Conservation (phyloP, 108 stramenopile species). For the Skeletonema potamos region DNA sequence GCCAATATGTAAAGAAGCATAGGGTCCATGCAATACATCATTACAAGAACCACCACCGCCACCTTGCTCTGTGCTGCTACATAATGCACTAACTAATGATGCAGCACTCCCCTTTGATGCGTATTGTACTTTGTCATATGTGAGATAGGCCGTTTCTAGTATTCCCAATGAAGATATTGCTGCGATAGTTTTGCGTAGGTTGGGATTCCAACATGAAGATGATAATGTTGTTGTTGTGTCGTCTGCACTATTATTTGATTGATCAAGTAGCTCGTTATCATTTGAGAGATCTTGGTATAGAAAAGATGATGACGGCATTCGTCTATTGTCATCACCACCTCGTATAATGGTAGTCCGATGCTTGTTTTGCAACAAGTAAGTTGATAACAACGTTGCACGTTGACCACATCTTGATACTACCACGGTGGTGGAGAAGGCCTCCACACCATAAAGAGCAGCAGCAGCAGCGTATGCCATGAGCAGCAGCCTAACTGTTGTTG, state of each 20-base stretch:
- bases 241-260: not conserved
- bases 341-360: not conserved
- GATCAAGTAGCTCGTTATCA: not conserved
- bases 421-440: not conserved
- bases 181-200: slow-evolving; percentile 58
- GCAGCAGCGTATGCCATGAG: not conserved
- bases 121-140: slow-evolving; percentile 58
- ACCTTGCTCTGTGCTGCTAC: not conserved
- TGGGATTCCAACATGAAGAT: slow-evolving; percentile 59
- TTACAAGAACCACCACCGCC: slow-evolving; percentile 25
- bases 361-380: no score
- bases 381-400: not conserved
- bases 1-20: slow-evolving; percentile 59
- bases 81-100: slow-evolving; percentile 30
- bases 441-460: not conserved
- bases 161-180: slow-evolving; percentile 59
- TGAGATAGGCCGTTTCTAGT: slow-evolving; percentile 79
- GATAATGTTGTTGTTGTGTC: not conserved
- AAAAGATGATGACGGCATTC: not conserved
- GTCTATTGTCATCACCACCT: not conserved
- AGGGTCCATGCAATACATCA: slow-evolving; percentile 74
- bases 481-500: not conserved
- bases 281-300: not conserved
- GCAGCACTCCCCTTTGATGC: not conserved
- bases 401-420: not conserved